These are phyloP conservation scores for Cyanidium caldarium DNA, from an alignment of 23 red algal species.

Conservation along the genomic window DNA sequence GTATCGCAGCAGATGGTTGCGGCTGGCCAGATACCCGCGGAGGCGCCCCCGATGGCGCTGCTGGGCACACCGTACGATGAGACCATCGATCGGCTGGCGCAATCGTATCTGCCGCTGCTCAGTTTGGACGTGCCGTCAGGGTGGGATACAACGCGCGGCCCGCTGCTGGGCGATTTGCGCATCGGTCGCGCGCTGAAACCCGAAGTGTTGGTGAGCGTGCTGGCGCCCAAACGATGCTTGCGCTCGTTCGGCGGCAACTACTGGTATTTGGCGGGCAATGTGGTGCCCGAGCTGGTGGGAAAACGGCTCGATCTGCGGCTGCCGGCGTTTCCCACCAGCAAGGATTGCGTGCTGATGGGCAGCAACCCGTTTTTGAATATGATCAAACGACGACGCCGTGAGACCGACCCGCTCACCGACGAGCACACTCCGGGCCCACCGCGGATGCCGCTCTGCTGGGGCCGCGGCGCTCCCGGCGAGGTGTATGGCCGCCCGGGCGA, in stretches of 20 bases:
- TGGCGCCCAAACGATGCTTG: conserved; percentile 34
- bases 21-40: neutral
- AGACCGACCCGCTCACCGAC: neutral
- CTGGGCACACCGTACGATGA: too few relatives aligned
- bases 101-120: conserved; percentile 28
- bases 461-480: conserved; percentile 18
- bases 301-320: conserved; percentile 9
- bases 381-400: neutral
- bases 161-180: conserved; percentile 28
- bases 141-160: conserved; percentile 47
- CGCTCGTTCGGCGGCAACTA: conserved; percentile 42
- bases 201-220: conserved; percentile 53
- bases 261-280: conserved; percentile 38
- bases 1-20: neutral
- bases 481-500: conserved; percentile 43
- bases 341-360: conserved; percentile 25
- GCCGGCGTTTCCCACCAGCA: conserved; percentile 11
- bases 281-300: conserved; percentile 20
- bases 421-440: too few relatives aligned
- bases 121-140: conserved; percentile 57
- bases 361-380: conserved; percentile 13
- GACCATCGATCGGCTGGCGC: conserved; percentile 26
- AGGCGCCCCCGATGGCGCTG: too few relatives aligned
- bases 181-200: conserved; percentile 46
- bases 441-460: neutral